Base-by-base conservation (phyloP, 169 alveolate species). In the Cyclospora cayetanensis region DNA sequence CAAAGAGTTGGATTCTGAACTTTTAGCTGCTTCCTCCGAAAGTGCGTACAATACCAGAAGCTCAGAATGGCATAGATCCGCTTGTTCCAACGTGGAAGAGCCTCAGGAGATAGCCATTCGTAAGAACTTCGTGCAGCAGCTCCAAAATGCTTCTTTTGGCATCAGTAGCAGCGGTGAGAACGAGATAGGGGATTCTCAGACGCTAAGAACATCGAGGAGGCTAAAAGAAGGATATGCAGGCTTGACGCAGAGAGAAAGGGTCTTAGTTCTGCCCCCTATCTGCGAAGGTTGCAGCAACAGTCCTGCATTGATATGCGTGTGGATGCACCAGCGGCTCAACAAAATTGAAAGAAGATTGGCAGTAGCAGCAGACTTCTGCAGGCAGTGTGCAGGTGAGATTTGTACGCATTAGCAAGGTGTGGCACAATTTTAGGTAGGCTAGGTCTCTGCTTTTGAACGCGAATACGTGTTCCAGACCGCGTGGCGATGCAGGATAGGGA, bases 211-310 rank as follows among this genome's bases (percentile, higher is more conserved):
- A 39, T n/a, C 39, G 50, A 31, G 55, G 37, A 52, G 87, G 41
- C 63, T 22, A 46, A 39, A 27, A 22, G 87, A 50, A 20, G 2
- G 53, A 29, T 11, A 12, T n/a, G 53, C 52, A 9, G 66, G 46
- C 25, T 7, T 34, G 9, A 46, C 74, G 50, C 27, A 46, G 79
- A 42, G 76, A 25, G 74, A 41, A 55, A 5, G 15, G 55, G 53
- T 34, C 3, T 34, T 72, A 46, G 77, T 35, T 79, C 93, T 83
- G 18, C 93, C 90, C 27, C 90, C 93, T 27, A 83, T 89, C 53
- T 89, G 93, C 77, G 60, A 60, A 52, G 93, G 18, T 4, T 89
- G 93, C 68, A 89, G 90, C 93, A 39, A 52, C 68, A 72, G 55
- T 20, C 82, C 93, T 4, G 92, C 66, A 11, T 34, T 82, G 29